These are phyloP conservation scores for Sphaerobolus stellatus DNA, from an alignment of 1,284 basidiomycete species.

Conservation along the genomic window DNA sequence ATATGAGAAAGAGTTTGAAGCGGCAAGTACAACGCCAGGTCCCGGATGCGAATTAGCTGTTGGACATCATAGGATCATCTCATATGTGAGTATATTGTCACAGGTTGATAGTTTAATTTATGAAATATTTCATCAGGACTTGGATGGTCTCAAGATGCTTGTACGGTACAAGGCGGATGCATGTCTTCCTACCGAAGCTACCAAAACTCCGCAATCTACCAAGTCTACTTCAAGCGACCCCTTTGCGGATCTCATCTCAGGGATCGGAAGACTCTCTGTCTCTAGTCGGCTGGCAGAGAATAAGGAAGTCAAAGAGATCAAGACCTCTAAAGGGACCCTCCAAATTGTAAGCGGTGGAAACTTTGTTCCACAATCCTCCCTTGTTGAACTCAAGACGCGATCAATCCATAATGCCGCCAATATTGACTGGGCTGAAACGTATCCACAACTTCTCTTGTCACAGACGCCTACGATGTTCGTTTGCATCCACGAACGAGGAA, in stretches of 20 bases:
- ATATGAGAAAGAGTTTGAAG: conserved; percentile 53
- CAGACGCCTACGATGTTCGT: conserved; percentile 53
- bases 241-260: conserved; percentile 2
- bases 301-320: background rate
- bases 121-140: conserved; percentile 33
- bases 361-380: conserved; percentile 41
- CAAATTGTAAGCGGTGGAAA: conserved; percentile 42
- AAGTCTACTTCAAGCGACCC: too few relatives aligned
- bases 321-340: background rate
- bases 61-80: conserved; percentile 52
- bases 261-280: background rate
- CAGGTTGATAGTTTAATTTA: background rate
- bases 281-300: background rate
- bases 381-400: conserved; percentile 51
- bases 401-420: conserved; percentile 29
- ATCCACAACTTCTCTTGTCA: conserved; percentile 55
- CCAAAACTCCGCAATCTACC: background rate
- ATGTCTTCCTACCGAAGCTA: conserved; percentile 29
- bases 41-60: conserved; percentile 42
- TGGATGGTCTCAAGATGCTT: conserved; percentile 48
- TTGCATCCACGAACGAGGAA: conserved; percentile 47
- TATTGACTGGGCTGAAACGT: conserved; percentile 48
- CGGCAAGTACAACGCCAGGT: conserved; percentile 41
- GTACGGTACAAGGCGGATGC: conserved; percentile 53
- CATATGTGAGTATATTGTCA: conserved; percentile 40